Evolutionary conservation across 2,329 filamentous ascomycete species (phyloP), one percentile per base, ranked within the genome.

Genomic region (Didymella pomorum): DNA sequence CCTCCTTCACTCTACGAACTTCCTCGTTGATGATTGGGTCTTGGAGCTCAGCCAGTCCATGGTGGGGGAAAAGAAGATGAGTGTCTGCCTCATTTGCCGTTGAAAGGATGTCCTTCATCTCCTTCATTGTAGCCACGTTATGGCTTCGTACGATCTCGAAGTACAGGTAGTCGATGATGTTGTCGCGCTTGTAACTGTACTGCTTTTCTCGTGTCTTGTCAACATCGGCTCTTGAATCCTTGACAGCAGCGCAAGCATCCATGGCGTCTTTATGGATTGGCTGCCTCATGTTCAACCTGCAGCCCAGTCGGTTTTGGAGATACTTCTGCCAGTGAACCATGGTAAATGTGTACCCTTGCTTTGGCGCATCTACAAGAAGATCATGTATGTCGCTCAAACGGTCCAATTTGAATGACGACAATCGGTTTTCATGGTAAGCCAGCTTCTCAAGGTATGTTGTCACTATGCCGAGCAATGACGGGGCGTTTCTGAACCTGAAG

Each of bases 101-200:
- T 0, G 71, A 52, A 11, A 59, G 56, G 1, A 20, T 4, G 0
- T 69, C 46, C 3, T 71, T 52, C 11, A 81, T 68, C 1, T 59
- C 50, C 0, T 53, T 46, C 9, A 75, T 59, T 0, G 75, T 75
- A 16, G 71, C 65, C 0, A 69, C 58, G n/a, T 79, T 72, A 21
- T 77, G 76, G 2, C 54, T 72, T 12, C 81, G 72, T 0, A 86
- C 82, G 2, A 87, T 77, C 0, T 73, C 61, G 18, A 87, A 89
- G 61, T 84, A 87, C 8, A 92, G 76, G 35, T 82, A 80, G 67
- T 92, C 89, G 5, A 89, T 80, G 3, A 91, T 84, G 55, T 90
- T 85, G 1, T 68, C 46, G 1, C 28, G 14, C 1, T 74, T 71
- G 28, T 62, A 33, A 11, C 31, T 56, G 29, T 65, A 71, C 0